Conservation (phyloP, 2,329 filamentous ascomycete genomes). For the Ascosphaera apis region DNA sequence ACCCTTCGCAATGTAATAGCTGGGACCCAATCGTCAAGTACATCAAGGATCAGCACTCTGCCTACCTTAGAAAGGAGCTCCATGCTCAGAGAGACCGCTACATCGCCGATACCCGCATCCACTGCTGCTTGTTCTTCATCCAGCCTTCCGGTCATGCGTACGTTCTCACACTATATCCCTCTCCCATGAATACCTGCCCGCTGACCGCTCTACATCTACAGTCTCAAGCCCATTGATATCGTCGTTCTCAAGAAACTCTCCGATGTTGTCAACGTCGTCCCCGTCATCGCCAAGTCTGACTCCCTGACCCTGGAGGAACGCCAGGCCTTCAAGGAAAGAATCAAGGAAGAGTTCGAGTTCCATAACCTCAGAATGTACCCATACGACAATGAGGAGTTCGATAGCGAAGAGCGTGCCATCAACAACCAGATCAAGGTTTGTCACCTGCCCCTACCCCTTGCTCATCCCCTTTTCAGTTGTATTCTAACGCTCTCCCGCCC, state of each 20-base stretch:
- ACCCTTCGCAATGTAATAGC: too few species aligned
- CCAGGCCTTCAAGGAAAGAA: conserved; percentile 89
- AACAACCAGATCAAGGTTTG: conserved; percentile 91
- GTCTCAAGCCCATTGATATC: conserved; percentile 94
- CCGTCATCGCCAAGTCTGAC: conserved; percentile 96
- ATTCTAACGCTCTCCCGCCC: too few species aligned
- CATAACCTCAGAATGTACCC: conserved; percentile 99
- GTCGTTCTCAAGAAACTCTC: conserved; percentile 98
- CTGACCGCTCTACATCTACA: conserved; percentile 7
- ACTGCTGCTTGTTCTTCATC: conserved; percentile 99
- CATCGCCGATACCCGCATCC: conserved; percentile 96
- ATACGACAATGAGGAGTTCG: conserved; percentile 97
- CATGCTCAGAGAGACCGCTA: conserved; percentile 97
- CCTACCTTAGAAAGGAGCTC: conserved; percentile 97
- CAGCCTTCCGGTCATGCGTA: conserved; percentile 86
- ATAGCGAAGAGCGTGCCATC: conserved; percentile 81
- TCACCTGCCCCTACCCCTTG: neutral
- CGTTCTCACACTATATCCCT: conserved; percentile 7
- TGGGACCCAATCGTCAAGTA: conserved; percentile 99
- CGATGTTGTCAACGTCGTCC: conserved; percentile 96
- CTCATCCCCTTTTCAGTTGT: too few species aligned
- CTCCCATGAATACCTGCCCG: neutral
- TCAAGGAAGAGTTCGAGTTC: conserved; percentile 99
- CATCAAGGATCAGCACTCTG: conserved; percentile 99
- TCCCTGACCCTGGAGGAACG: conserved; percentile 91